Conservation (phyloP, 805 yeast genomes). For the Zygosaccharomyces pseudorouxii region DNA sequence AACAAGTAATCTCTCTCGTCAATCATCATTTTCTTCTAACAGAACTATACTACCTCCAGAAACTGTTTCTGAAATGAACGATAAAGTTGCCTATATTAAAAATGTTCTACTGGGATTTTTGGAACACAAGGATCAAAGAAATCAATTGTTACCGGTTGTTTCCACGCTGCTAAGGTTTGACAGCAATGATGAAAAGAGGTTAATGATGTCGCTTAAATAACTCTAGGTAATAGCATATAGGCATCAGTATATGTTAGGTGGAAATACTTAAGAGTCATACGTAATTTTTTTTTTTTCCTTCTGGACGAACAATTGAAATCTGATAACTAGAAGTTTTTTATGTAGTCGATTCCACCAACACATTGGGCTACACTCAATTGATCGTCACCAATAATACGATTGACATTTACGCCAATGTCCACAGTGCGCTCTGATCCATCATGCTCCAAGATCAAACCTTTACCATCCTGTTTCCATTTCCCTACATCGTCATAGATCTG, state of each 20-base stretch:
- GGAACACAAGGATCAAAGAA: conserved; percentile 90
- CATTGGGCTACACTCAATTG: conserved; percentile 80
- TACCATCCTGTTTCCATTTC: conserved; percentile 44
- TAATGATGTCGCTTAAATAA: conserved; percentile 47
- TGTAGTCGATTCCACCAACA: conserved; percentile 61
- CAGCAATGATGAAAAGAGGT: conserved; percentile 66
- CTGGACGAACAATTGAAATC: neutral
- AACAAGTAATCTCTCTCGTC: conserved; percentile 17
- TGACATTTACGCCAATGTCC: conserved; percentile 57
- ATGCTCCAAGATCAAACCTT: conserved; percentile 81
- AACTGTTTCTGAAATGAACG: conserved; percentile 30
- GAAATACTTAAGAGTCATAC: neutral
- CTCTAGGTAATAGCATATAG: neutral
- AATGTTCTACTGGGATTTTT: conserved; percentile 88
- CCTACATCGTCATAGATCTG: conserved; percentile 54
- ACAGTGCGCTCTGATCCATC: conserved; percentile 70
- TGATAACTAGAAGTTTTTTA: conserved; percentile 33
- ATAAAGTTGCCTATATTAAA: conserved; percentile 70
- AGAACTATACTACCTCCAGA: conserved; percentile 7
- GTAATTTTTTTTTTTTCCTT: neutral
- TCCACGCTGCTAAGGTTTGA: conserved; percentile 66
- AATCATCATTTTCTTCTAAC: conserved; percentile 18
- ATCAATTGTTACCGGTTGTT: conserved; percentile 78
- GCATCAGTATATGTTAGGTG: neutral
- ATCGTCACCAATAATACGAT: conserved; percentile 49